These are phyloP conservation scores for Komagataella pastoris DNA, from an alignment of 805 yeast species.

Conservation along the genomic window DNA sequence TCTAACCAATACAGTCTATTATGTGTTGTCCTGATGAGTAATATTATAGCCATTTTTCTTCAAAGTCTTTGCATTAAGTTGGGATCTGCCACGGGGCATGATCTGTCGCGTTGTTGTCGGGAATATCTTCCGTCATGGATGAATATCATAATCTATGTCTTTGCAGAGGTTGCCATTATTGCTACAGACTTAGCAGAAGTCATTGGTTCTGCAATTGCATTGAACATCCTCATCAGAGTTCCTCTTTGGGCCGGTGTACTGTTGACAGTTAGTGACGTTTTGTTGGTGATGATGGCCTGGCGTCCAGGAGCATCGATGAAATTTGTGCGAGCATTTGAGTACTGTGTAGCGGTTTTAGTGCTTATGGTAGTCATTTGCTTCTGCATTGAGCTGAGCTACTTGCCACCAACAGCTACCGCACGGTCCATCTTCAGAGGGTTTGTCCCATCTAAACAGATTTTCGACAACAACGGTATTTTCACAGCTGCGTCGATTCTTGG, in stretches of 20 bases:
- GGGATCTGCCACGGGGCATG: conserved; percentile 36
- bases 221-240: conserved; percentile 27
- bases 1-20: conserved; percentile 26
- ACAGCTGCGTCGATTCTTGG: conserved; percentile 35
- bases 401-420: conserved; percentile 13
- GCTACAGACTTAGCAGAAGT: conserved; percentile 44
- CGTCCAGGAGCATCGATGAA: conserved; percentile 27
- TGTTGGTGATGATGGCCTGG: conserved; percentile 32
- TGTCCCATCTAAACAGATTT: conserved; percentile 27
- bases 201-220: conserved; percentile 36
- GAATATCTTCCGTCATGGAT: conserved; percentile 25
- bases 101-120: conserved; percentile 29
- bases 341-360: conserved; percentile 27
- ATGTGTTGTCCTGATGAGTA: conserved; percentile 28
- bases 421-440: conserved; percentile 28
- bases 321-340: conserved; percentile 28
- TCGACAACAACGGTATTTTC: conserved; percentile 27
- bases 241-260: conserved; percentile 37
- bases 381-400: conserved; percentile 27
- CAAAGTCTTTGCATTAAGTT: conserved; percentile 30
- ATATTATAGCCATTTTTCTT: conserved; percentile 30
- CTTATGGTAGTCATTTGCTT: conserved; percentile 29
- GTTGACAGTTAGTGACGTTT: conserved; percentile 29
- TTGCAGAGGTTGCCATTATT: conserved; percentile 34
- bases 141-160: conserved; percentile 23